A percentile compares a stretch with the other conserved stretches of the same genome.
Evolutionary conservation across 1,139 yeast species (phyloP).

Genomic region (Eremothecium coryli): DNA sequence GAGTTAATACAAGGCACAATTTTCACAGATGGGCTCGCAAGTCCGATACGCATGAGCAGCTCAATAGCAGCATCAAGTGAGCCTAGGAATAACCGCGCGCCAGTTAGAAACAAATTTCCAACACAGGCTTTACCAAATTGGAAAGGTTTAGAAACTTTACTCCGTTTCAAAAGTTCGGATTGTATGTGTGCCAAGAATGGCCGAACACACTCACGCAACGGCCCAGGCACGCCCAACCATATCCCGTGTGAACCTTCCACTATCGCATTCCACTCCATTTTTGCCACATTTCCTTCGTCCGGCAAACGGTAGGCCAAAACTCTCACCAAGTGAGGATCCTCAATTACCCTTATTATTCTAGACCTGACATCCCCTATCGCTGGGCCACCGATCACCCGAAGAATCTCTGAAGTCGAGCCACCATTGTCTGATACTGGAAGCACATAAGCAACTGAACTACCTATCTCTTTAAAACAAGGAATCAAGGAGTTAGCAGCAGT

Average conservation of each 20-base stretch:
- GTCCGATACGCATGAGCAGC: conserved; percentile 56
- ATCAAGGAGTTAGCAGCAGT: conserved; percentile 69
- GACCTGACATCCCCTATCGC: conserved; percentile 92
- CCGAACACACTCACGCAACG: conserved; percentile 64
- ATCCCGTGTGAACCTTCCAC: conserved; percentile 71
- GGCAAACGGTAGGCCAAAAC: conserved; percentile 58
- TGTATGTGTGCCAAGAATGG: conserved; percentile 74
- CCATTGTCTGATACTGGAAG: conserved; percentile 90
- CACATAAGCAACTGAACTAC: conserved; percentile 47
- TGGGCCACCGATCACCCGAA: conserved; percentile 88
- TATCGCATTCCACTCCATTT: conserved; percentile 62
- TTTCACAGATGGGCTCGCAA: conserved; percentile 44
- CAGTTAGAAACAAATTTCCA: conserved; percentile 78
- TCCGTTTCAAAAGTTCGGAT: conserved; percentile 63
- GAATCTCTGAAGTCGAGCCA: conserved; percentile 84
- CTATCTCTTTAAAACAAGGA: conserved; percentile 39
- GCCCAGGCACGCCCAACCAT: conserved; percentile 55
- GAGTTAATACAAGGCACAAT: conserved; percentile 81
- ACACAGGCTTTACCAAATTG: conserved; percentile 71
- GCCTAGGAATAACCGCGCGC: conserved; percentile 73
- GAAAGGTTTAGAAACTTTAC: conserved; percentile 49
- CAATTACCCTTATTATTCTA: conserved; percentile 62
- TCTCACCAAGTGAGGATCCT: conserved; percentile 33
- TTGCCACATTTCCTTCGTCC: conserved; percentile 44
- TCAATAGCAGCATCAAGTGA: conserved; percentile 79